Base-by-base conservation (phyloP, 306 rosid species). In the Lathyrus tuberosus region DNA sequence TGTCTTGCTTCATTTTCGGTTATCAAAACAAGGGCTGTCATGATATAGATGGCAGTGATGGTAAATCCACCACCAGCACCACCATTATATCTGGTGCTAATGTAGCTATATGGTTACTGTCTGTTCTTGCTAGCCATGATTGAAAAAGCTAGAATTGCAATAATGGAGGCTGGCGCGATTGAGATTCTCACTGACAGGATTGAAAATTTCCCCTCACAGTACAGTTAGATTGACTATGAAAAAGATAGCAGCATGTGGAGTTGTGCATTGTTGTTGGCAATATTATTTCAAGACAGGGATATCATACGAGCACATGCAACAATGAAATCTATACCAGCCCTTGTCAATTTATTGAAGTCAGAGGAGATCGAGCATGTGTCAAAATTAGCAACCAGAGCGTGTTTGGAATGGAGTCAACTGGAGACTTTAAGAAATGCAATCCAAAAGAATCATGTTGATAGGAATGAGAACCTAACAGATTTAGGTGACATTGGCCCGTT, bases 201-300 rank as follows among this genome's bases (percentile, higher is more conserved):
- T 76, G 82, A 91, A 73, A 79, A 87, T 69, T 83, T 81, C 74
- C 88, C 71, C 74, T 84, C 88, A 6, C 88, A 78, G 44, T 88
- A 87, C 78, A 80, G 86, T 71, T 97, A 88, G 98, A 72, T 85
- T 72, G 97, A 90, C 74, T 84, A 85, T 71, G 85, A 87, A 82
- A 97, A 94, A 84, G 97, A 94, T 78, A 84, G 84, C 76, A 87
- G 95, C 87, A 80, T 85, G 83, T 94, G 98, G 98, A 84, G 91
- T 76, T 90, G 86, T 83, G 91, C 97, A 24, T 62, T 94, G 74
- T 79, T 90, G 84, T 78, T 94, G 69, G 96, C 97, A 81, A 83
- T 94, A 81, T 81, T 94, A 73, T 94, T 94, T 77, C 97, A 87
- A 82, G 93, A 94, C 59, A 87, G 98, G 85, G 98, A 94, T 74